Conservation (phyloP, 202 grass and related monocot species). For the Schoenoplectus tabernaemontani region DNA sequence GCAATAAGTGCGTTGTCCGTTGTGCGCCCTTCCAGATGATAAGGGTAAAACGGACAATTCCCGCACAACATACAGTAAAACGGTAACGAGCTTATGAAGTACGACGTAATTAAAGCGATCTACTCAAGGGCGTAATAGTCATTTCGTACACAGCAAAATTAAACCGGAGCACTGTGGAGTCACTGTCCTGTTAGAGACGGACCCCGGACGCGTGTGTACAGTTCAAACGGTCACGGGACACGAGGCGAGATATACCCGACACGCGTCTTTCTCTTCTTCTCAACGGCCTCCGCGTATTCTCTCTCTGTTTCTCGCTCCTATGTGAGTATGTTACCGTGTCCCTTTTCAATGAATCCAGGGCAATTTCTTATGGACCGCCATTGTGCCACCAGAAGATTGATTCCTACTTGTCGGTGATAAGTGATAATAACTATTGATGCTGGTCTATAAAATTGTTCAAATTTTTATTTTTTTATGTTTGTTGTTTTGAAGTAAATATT, state of each 20-base stretch:
- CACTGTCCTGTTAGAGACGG: no score
- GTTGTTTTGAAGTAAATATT: no score
- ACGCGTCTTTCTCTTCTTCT: conserved; percentile 1
- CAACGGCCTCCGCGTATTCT: not conserved
- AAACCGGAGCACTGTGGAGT: not conserved
- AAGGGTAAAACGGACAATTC: not conserved
- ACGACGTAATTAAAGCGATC: not conserved
- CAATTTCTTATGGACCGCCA: not conserved
- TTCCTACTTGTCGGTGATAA: not conserved
- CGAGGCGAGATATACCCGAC: not conserved
- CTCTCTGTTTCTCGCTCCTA: not conserved
- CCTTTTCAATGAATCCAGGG: not conserved
- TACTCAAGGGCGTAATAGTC: not conserved
- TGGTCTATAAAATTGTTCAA: no score
- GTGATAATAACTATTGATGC: not conserved
- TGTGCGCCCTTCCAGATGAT: not conserved
- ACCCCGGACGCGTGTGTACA: conserved; percentile 4
- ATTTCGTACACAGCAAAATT: not conserved
- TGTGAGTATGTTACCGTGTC: not conserved
- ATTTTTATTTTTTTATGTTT: not conserved
- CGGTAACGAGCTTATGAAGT: no score
- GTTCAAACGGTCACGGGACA: not conserved
- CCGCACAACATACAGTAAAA: not conserved
- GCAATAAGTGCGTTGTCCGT: no score
- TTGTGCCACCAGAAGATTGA: not conserved